Conservation (phyloP, 2,329 filamentous ascomycete genomes). For the Curvularia hawaiiensis region DNA sequence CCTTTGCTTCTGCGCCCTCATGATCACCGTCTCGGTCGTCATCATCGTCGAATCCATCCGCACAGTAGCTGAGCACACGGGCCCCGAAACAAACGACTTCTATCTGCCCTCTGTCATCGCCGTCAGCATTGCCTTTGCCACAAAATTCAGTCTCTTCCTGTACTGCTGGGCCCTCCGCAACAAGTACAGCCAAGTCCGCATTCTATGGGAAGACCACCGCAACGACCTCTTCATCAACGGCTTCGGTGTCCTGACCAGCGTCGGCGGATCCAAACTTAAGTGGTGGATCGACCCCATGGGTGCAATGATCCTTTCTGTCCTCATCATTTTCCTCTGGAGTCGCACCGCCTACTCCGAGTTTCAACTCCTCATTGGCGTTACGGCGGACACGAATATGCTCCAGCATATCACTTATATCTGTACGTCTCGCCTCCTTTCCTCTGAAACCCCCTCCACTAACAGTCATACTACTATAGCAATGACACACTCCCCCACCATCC, state of each 20-base stretch:
- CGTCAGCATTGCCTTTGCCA: conserved; percentile 80
- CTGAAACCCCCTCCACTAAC: not conserved
- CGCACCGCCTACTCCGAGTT: conserved; percentile 88
- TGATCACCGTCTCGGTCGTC: conserved; percentile 90
- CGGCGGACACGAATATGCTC: conserved; percentile 81
- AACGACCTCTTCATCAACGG: conserved; percentile 98
- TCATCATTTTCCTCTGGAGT: conserved; percentile 83
- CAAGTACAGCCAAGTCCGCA: conserved; percentile 88
- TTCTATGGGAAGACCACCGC: conserved; percentile 95
- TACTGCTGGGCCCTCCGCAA: conserved; percentile 93
- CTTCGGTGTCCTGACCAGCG: conserved; percentile 86
- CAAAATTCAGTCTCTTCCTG: conserved; percentile 81
- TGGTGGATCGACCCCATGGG: conserved; percentile 98
- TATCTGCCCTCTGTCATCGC: conserved; percentile 84
- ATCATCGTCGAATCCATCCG: conserved; percentile 86
- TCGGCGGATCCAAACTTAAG: conserved; percentile 83
- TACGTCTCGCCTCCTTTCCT: conserved; percentile 40
- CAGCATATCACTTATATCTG: conserved; percentile 96
- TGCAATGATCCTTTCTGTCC: conserved; percentile 78
- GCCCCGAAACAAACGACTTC: conserved; percentile 64
- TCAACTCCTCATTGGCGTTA: conserved; percentile 86
- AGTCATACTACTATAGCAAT: conserved; percentile 58
- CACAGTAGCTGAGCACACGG: conserved; percentile 63
- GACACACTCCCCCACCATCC: conserved; percentile 81
- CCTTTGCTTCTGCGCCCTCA: conserved; percentile 94